phyloP scores from a whole-genome alignment of 768 basidiomycete genomes.

The Suillus placidus region DNA sequence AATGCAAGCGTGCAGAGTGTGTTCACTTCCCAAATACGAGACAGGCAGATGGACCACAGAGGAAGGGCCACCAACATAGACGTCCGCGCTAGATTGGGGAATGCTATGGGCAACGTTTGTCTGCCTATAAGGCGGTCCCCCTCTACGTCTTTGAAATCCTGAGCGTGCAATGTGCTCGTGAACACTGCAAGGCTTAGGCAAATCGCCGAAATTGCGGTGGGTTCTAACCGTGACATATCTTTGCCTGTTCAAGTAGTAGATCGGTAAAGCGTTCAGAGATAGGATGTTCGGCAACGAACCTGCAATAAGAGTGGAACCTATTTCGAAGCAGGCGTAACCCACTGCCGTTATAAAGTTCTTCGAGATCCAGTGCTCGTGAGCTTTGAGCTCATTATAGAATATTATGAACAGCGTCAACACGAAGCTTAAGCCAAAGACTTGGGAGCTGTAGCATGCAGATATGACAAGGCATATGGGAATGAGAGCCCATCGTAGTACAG shows the following conservation, averaged over 20 bases:
- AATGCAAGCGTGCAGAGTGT: slow-evolving; percentile 18
- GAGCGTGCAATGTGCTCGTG: slow-evolving; percentile 34
- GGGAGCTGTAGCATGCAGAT: slow-evolving; percentile 36
- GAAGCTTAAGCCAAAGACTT: slow-evolving; percentile 36
- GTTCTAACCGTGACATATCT: slow-evolving; percentile 16
- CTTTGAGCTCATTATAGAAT: slow-evolving; percentile 43
- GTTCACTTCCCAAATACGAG: slow-evolving; percentile 23
- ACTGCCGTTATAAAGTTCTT: slow-evolving; percentile 35
- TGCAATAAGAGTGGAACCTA: slow-evolving; percentile 37
- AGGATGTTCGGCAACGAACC: slow-evolving; percentile 22
- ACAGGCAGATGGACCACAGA: slow-evolving; percentile 28
- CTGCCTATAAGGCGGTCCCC: slow-evolving; percentile 42
- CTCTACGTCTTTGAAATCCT: slow-evolving; percentile 40
- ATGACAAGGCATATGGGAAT: slow-evolving; percentile 38
- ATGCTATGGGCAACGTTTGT: slow-evolving; percentile 43
- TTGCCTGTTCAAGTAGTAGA: slow-evolving; percentile 16
- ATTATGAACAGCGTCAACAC: slow-evolving; percentile 28
- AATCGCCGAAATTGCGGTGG: slow-evolving; percentile 24
- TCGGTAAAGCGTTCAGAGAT: not conserved
- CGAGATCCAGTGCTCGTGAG: slow-evolving; percentile 29
- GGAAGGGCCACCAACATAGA: slow-evolving; percentile 25
- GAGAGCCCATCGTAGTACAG: slow-evolving; percentile 39
- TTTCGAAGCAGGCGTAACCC: slow-evolving; percentile 36
- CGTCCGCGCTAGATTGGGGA: slow-evolving; percentile 29
- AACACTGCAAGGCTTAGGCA: slow-evolving; percentile 31